These are phyloP conservation scores for Epichloe coenophiala DNA, from an alignment of 2,329 filamentous ascomycete genomes.

Conservation along the genomic window DNA sequence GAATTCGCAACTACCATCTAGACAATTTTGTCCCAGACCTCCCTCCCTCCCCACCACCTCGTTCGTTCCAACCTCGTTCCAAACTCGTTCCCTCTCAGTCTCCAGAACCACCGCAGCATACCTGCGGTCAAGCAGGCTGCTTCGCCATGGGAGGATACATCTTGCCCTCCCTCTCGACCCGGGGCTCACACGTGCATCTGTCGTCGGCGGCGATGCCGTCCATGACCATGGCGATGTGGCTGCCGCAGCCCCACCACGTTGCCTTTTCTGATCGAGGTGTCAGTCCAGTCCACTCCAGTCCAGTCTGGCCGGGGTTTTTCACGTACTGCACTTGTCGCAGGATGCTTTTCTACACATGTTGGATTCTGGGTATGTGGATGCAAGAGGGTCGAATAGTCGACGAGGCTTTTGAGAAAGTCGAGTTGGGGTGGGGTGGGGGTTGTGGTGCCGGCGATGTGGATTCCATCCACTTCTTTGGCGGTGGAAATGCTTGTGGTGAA, in stretches of 20 bases:
- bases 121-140: constrained; percentile 12
- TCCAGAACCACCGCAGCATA: constrained; percentile 1
- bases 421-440: not conserved
- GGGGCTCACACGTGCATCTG: constrained; percentile 53
- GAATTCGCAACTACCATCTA: constrained; percentile 9
- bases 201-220: constrained; percentile 41
- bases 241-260: constrained; percentile 54
- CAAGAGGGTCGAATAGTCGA: not conserved
- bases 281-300: not conserved
- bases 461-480: no score
- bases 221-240: constrained; percentile 48
- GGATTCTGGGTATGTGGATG: not conserved
- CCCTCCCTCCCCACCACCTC: constrained; percentile 16
- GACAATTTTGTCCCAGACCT: constrained; percentile 4
- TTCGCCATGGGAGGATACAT: constrained; percentile 51
- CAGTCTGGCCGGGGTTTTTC: not conserved
- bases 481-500: no score
- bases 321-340: constrained; percentile 50
- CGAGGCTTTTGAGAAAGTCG: not conserved
- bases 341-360: constrained; percentile 52
- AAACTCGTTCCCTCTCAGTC: no score
- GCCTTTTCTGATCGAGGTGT: constrained; percentile 31
- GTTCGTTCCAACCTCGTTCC: not conserved
- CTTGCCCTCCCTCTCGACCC: constrained; percentile 45
- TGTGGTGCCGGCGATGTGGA: no score